A percentile compares a stretch with the other conserved stretches of the same genome.
phyloP scores from a whole-genome alignment of 352 stramenopile genomes.

The Pilasporangium apinafurcum region DNA sequence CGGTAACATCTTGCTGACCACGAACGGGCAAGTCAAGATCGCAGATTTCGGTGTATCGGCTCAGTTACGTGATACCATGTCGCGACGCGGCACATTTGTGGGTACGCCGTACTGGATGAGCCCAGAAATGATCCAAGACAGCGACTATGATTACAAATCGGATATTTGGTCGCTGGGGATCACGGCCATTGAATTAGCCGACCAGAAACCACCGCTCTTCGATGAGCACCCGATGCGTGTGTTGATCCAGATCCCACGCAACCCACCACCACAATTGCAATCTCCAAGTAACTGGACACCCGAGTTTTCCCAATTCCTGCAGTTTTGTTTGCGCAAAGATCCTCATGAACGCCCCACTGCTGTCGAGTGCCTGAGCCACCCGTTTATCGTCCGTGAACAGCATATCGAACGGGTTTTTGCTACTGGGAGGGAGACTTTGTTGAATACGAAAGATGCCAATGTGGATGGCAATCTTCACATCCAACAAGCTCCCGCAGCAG shows the following conservation, averaged over 20 bases:
- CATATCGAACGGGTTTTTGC: slow-evolving; percentile 32
- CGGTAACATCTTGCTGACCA: slow-evolving; percentile 94
- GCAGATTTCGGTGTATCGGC: slow-evolving; percentile 89
- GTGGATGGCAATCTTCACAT: too few species aligned
- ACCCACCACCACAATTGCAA: slow-evolving; percentile 71
- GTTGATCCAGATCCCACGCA: slow-evolving; percentile 72
- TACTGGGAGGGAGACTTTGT: neutral
- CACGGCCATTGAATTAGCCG: slow-evolving; percentile 88
- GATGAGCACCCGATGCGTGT: slow-evolving; percentile 88
- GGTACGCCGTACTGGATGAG: slow-evolving; percentile 95
- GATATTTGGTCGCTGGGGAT: slow-evolving; percentile 90
- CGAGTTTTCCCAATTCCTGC: slow-evolving; percentile 82
- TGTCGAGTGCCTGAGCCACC: slow-evolving; percentile 87
- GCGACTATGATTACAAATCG: slow-evolving; percentile 90
- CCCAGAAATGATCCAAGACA: slow-evolving; percentile 90
- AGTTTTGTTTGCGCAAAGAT: slow-evolving; percentile 74
- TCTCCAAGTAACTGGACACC: slow-evolving; percentile 66
- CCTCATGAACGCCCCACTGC: slow-evolving; percentile 68
- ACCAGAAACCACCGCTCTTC: slow-evolving; percentile 87
- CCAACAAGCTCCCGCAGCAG: too few species aligned
- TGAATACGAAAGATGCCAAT: too few species aligned
- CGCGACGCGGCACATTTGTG: slow-evolving; percentile 69
- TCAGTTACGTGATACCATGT: slow-evolving; percentile 51
- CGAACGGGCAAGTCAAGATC: slow-evolving; percentile 91
- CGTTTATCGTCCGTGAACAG: slow-evolving; percentile 65